A percentile compares a stretch with the other conserved stretches of the same genome.
phyloP scores from a whole-genome alignment of 2,329 filamentous ascomycete species.

The Ascocoryne sarcoides region DNA sequence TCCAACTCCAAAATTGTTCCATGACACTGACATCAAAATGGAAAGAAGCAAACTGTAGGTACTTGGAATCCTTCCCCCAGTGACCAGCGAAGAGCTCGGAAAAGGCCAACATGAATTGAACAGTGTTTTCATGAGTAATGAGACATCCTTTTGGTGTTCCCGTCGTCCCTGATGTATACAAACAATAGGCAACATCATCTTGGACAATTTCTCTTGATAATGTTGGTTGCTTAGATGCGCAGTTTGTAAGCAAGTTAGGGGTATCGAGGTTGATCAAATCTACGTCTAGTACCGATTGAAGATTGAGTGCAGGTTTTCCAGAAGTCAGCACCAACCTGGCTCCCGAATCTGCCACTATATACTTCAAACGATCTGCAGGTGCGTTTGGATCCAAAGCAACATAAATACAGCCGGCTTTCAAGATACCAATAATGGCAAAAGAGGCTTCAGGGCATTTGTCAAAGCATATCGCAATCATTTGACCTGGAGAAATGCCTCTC shows the following conservation, averaged over 20 bases:
- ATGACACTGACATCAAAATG: conserved; percentile 92
- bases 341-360: conserved; percentile 49
- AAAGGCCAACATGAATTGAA: conserved; percentile 85
- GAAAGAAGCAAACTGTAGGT: conserved; percentile 88
- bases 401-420: conserved; percentile 31
- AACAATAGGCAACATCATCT: conserved; percentile 26
- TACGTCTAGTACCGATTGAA: conserved; percentile 24
- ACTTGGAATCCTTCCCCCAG: conserved; percentile 66
- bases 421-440: conserved; percentile 30
- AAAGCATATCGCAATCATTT: conserved; percentile 33
- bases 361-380: conserved; percentile 27
- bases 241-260: conserved; percentile 15
- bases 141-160: conserved; percentile 49
- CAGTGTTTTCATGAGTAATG: conserved; percentile 78
- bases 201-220: conserved; percentile 17
- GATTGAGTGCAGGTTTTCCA: conserved; percentile 32
- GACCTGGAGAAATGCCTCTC: conserved; percentile 42
- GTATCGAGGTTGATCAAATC: conserved; percentile 20
- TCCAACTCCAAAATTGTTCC: conserved; percentile 95
- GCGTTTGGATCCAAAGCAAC: conserved; percentile 33
- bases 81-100: conserved; percentile 66
- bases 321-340: conserved; percentile 56
- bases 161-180: conserved; percentile 32
- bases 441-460: conserved; percentile 32
- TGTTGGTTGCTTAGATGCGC: conserved; percentile 18